These are phyloP conservation scores for Tolypocladium tundrense DNA, from an alignment of 2,329 filamentous ascomycete genomes.

Conservation along the genomic window DNA sequence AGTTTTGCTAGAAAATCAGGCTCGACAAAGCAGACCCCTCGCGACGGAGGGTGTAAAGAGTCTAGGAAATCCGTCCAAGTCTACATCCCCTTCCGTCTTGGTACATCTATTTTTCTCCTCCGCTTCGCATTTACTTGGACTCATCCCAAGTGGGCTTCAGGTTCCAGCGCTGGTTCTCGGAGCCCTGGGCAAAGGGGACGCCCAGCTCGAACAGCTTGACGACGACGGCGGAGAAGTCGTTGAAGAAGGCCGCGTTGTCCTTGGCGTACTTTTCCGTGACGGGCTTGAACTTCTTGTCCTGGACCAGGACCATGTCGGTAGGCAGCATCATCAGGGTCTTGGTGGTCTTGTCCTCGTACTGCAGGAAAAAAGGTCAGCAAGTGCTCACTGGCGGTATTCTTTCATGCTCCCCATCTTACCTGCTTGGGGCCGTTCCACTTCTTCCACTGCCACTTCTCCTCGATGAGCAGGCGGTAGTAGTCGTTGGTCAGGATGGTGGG, in stretches of 20 bases:
- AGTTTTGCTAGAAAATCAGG: neutral
- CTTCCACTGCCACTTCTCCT: conserved; percentile 87
- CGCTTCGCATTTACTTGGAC: conserved; percentile 11
- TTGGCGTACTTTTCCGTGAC: conserved; percentile 82
- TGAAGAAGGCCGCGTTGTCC: conserved; percentile 86
- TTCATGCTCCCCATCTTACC: conserved; percentile 19
- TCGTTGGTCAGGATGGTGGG: conserved; percentile 91
- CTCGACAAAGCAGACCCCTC: neutral
- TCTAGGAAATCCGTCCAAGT: neutral
- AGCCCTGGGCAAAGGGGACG: conserved; percentile 68
- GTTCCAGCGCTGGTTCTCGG: conserved; percentile 43
- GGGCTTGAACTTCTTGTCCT: conserved; percentile 78
- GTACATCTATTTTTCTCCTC: neutral
- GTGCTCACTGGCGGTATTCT: neutral
- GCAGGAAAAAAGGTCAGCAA: conserved; percentile 22
- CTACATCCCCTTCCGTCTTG: neutral
- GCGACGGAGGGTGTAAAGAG: neutral
- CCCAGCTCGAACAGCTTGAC: conserved; percentile 86
- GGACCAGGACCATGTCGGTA: conserved; percentile 74
- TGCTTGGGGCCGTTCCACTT: conserved; percentile 88
- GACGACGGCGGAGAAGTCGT: conserved; percentile 74
- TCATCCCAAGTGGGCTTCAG: conserved; percentile 48
- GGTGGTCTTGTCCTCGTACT: conserved; percentile 80
- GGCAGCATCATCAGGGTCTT: conserved; percentile 97
- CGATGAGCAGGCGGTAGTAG: conserved; percentile 77